Percentiles rank a stretch among this genome's conserved stretches.
phyloP scores from a whole-genome alignment of 768 basidiomycete genomes.

The Kwoniella sp. region DNA sequence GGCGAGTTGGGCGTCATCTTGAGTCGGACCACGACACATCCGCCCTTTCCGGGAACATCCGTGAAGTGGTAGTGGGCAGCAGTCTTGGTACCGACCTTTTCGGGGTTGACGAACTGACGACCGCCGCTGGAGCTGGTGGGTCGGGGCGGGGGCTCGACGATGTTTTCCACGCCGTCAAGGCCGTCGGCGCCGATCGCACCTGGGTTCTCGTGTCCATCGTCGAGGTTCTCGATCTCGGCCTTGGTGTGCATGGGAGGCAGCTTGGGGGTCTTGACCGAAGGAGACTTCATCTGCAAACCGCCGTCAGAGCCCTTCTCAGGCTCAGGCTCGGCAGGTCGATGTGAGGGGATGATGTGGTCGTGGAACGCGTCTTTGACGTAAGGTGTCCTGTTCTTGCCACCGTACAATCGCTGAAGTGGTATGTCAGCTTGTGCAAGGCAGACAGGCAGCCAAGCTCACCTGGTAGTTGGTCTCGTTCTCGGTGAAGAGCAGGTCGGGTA shows the following conservation, averaged over 20 bases:
- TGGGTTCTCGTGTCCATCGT: constrained; percentile 40
- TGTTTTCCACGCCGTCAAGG: constrained; percentile 39
- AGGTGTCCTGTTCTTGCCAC: constrained; percentile 71
- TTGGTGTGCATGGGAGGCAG: constrained; percentile 26
- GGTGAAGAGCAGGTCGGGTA: constrained; percentile 85
- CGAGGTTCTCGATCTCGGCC: constrained; percentile 14
- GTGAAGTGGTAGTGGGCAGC: constrained; percentile 85
- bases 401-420: constrained; percentile 64
- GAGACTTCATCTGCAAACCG: constrained; percentile 24
- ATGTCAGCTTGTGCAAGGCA: constrained; percentile 13
- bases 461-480: constrained; percentile 96
- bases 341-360: constrained; percentile 85
- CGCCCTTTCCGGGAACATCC: constrained; percentile 82
- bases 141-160: constrained; percentile 44
- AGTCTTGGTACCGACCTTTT: constrained; percentile 81
- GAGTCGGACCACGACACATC: constrained; percentile 88
- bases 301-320: constrained; percentile 18
- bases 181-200: constrained; percentile 40
- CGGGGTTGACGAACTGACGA: constrained; percentile 71
- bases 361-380: constrained; percentile 98
- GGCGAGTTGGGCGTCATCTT: constrained; percentile 77
- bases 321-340: constrained; percentile 59
- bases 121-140: constrained; percentile 32
- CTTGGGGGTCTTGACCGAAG: constrained; percentile 28
- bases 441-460: constrained; percentile 26